Conservation (phyloP, 148 eudicot genomes). For the Spergularia marina region DNA sequence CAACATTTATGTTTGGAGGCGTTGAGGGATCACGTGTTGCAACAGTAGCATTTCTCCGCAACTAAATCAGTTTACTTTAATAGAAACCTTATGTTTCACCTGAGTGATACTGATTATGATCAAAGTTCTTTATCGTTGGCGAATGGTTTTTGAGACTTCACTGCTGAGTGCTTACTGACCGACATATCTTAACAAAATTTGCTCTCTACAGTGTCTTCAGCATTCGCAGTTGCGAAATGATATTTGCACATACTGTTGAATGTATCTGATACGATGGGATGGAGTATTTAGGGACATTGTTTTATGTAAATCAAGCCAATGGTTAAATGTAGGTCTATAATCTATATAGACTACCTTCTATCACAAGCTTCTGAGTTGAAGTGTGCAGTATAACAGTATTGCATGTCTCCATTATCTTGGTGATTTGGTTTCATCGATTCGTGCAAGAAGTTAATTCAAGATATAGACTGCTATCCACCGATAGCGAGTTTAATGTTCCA, state of each 20-base stretch:
- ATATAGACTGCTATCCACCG: too few species aligned
- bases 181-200: slow-evolving; percentile 14
- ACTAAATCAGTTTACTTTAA: slow-evolving; percentile 33
- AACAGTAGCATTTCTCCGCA: slow-evolving; percentile 85
- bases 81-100: slow-evolving; percentile 13
- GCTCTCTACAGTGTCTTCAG: neutral
- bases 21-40: slow-evolving; percentile 89
- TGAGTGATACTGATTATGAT: slow-evolving; percentile 14
- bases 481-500: too few species aligned
- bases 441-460: too few species aligned
- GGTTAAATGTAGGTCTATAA: too few species aligned
- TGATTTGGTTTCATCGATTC: too few species aligned
- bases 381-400: too few species aligned
- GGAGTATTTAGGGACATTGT: slow-evolving; percentile 2
- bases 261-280: slow-evolving; percentile 15
- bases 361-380: neutral
- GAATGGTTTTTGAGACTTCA: slow-evolving; percentile 14
- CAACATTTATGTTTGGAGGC: slow-evolving; percentile 96
- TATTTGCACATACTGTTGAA: slow-evolving; percentile 13
- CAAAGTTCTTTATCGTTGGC: slow-evolving; percentile 8
- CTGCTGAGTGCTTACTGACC: slow-evolving; percentile 3
- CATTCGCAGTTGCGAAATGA: neutral
- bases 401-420: neutral
- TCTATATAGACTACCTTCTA: neutral
- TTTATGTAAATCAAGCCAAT: slow-evolving; percentile 20